Percentiles rank a stretch among this genome's conserved stretches.
phyloP scores from a whole-genome alignment of 78 protist genomes.

The Polysphondylium violaceum region DNA sequence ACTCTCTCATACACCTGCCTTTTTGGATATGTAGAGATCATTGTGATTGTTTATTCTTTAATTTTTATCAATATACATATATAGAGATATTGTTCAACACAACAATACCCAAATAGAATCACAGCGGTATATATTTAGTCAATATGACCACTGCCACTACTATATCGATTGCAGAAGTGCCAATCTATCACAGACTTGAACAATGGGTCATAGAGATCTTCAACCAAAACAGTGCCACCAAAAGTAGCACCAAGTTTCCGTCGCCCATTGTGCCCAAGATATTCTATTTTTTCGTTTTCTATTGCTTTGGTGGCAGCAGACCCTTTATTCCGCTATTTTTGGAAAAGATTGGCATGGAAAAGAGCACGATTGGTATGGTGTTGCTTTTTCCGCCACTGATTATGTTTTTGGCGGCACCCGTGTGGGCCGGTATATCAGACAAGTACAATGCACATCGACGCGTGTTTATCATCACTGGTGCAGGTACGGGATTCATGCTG shows the following conservation, averaged over 20 bases:
- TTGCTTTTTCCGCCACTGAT: slow-evolving; percentile 50
- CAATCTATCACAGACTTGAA: too few species aligned
- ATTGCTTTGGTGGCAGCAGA: slow-evolving; percentile 34
- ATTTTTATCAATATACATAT: too few species aligned
- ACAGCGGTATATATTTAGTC: too few species aligned
- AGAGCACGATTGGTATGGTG: not conserved
- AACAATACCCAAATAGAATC: too few species aligned
- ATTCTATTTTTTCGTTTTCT: slow-evolving; percentile 36
- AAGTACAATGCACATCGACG: slow-evolving; percentile 4
- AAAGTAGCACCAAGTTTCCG: not conserved
- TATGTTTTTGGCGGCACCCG: slow-evolving; percentile 19
- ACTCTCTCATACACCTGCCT: too few species aligned
- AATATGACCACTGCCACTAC: too few species aligned
- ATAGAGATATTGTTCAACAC: too few species aligned
- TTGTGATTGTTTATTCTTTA: too few species aligned
- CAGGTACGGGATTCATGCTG: not conserved
- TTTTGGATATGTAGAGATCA: too few species aligned
- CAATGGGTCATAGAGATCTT: too few species aligned
- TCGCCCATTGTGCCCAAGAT: slow-evolving; percentile 58
- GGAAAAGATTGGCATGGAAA: not conserved
- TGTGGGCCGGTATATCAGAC: slow-evolving; percentile 31
- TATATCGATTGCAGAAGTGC: too few species aligned
- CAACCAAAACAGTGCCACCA: not conserved
- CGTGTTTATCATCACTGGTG: not conserved
- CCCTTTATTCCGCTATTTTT: slow-evolving; percentile 40